Percentiles rank a stretch among this genome's conserved stretches.
Evolutionary conservation across 495 filamentous ascomycete genomes (phyloP).

Genomic region (Amphirosellinia nigrospora): DNA sequence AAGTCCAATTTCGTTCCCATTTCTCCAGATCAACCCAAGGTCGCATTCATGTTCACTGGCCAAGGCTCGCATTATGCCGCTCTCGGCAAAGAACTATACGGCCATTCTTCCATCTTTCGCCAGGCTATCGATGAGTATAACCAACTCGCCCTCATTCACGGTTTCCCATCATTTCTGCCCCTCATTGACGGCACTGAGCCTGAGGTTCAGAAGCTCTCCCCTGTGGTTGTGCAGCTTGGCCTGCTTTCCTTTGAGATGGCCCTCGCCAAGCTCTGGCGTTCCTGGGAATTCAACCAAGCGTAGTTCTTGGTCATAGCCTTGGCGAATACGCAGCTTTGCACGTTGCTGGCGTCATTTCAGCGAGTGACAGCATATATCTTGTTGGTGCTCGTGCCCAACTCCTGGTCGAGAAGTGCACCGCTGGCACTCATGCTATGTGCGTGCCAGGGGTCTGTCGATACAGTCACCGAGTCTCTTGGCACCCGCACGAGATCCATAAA

Average conservation of each 20-base stretch:
- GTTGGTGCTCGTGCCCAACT: conserved; percentile 79
- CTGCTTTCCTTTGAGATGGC: conserved; percentile 85
- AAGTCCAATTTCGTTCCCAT: conserved; percentile 55
- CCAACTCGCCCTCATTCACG: conserved; percentile 69
- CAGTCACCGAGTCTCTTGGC: conserved; percentile 49
- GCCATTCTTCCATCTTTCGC: conserved; percentile 70
- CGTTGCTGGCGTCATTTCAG: conserved; percentile 78
- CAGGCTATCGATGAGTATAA: conserved; percentile 73
- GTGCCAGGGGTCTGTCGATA: conserved; percentile 52
- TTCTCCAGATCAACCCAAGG: conserved; percentile 56
- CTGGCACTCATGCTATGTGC: conserved; percentile 75
- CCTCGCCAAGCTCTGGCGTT: conserved; percentile 77
- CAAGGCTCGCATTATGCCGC: conserved; percentile 70
- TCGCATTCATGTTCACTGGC: conserved; percentile 75
- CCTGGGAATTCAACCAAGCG: conserved; percentile 75
- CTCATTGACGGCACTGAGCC: conserved; percentile 68
- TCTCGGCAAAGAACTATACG: conserved; percentile 76
- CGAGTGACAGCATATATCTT: conserved; percentile 79
- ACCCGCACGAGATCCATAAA: conserved; percentile 40
- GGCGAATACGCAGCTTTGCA: conserved; percentile 90
- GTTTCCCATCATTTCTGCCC: conserved; percentile 70
- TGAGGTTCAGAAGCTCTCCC: conserved; percentile 66
- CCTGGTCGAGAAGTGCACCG: conserved; percentile 72
- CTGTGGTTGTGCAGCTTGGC: conserved; percentile 78
- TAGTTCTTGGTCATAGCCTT: conserved; percentile 83